Evolutionary conservation across 768 basidiomycete genomes (phyloP).

Genomic region (Tulasnella sp.): DNA sequence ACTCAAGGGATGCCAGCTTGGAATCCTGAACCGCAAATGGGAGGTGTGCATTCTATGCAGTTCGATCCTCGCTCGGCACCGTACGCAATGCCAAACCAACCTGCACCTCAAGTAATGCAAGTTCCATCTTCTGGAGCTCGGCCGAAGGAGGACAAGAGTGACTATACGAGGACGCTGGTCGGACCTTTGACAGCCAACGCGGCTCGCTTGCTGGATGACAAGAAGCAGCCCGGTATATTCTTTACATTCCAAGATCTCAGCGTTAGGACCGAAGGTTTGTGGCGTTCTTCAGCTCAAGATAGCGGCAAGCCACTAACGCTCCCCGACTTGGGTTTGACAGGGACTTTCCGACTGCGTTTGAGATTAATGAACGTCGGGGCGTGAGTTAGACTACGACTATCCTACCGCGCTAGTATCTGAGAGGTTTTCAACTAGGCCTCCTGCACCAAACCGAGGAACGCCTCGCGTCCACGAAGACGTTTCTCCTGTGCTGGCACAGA

Average conservation of each 20-base stretch:
- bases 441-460: slow-evolving; percentile 62
- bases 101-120: slow-evolving; percentile 1
- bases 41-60: background rate
- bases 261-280: slow-evolving; percentile 78
- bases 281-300: background rate
- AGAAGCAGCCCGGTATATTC: slow-evolving; percentile 78
- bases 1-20: background rate
- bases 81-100: background rate
- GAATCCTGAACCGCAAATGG: background rate
- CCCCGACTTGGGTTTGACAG: slow-evolving; percentile 29
- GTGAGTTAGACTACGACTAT: slow-evolving; percentile 41
- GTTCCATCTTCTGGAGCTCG: background rate
- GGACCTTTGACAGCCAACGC: slow-evolving; percentile 83
- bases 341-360: slow-evolving; percentile 74
- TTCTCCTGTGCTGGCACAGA: slow-evolving; percentile 72
- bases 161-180: slow-evolving; percentile 39
- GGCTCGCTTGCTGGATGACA: slow-evolving; percentile 70
- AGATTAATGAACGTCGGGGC: slow-evolving; percentile 83
- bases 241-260: slow-evolving; percentile 94
- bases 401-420: background rate
- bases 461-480: slow-evolving; percentile 42
- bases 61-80: background rate
- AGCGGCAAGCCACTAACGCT: background rate
- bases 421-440: slow-evolving; percentile 35
- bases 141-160: background rate